Evolutionary conservation across 139 green algal genomes (phyloP).

Genomic region (Nannochloris sp.): DNA sequence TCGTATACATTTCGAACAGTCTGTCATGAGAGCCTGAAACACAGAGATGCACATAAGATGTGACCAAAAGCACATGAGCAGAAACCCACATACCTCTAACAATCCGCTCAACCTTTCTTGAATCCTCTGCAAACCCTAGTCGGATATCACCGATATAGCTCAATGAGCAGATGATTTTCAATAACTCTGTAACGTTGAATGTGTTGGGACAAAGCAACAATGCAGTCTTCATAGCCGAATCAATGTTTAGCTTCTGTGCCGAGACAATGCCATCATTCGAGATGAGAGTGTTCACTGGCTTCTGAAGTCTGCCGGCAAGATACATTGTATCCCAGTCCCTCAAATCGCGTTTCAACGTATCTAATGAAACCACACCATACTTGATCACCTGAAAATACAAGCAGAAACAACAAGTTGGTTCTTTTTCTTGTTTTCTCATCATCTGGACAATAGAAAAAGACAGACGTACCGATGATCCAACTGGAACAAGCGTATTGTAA

Average conservation of each 20-base stretch:
- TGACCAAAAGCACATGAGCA: too few relatives aligned
- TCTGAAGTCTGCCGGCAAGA: slow-evolving; percentile 70
- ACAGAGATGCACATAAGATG: too few relatives aligned
- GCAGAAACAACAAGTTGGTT: background rate
- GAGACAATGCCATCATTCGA: slow-evolving; percentile 8
- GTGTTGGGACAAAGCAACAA: slow-evolving; percentile 60
- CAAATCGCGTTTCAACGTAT: slow-evolving; percentile 50
- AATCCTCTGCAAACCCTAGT: slow-evolving; percentile 65
- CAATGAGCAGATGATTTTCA: slow-evolving; percentile 51
- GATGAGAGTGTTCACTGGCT: slow-evolving; percentile 54
- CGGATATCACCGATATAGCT: slow-evolving; percentile 81
- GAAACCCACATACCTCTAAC: slow-evolving; percentile 24
- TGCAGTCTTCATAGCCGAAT: slow-evolving; percentile 42
- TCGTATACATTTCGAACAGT: background rate
- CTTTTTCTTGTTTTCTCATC: too few relatives aligned
- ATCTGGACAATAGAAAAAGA: too few relatives aligned
- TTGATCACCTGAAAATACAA: slow-evolving; percentile 48
- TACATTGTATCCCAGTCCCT: slow-evolving; percentile 66
- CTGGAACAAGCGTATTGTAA: slow-evolving; percentile 34
- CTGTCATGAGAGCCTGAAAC: background rate
- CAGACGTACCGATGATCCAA: background rate
- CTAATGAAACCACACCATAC: slow-evolving; percentile 66
- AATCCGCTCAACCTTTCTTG: slow-evolving; percentile 65
- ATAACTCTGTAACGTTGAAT: slow-evolving; percentile 54
- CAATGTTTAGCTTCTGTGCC: slow-evolving; percentile 42